Evolutionary conservation across 1,284 basidiomycete genomes (phyloP).

Genomic region (Austroboletus niveus): DNA sequence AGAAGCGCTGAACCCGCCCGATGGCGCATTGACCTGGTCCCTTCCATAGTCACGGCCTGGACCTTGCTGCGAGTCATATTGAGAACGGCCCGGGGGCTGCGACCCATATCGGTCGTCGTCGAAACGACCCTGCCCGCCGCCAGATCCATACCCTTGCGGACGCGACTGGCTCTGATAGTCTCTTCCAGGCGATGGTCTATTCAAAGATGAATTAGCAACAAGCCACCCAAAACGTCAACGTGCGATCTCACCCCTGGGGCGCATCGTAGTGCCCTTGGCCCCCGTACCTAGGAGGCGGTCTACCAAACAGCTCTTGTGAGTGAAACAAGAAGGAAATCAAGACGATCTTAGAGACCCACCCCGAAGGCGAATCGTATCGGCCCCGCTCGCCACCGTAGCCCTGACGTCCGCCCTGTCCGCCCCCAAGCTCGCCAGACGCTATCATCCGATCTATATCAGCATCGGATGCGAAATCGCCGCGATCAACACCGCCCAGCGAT

Average conservation of each 20-base stretch:
- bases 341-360: constrained; percentile 11
- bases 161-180: constrained; percentile 9
- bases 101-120: constrained; percentile 10
- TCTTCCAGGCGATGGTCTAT: constrained; percentile 17
- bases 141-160: constrained; percentile 6
- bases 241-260: constrained; percentile 16
- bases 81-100: constrained; percentile 9
- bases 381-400: neutral
- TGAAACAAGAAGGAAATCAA: neutral
- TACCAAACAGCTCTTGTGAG: neutral
- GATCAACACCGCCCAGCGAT: constrained; percentile 21
- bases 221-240: neutral
- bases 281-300: too few relatives aligned
- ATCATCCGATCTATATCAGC: constrained; percentile 26
- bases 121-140: constrained; percentile 2
- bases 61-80: constrained; percentile 9
- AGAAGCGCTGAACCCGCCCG: constrained; percentile 21
- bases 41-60: constrained; percentile 1
- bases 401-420: neutral
- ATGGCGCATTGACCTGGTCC: constrained; percentile 16
- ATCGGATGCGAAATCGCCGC: constrained; percentile 29
- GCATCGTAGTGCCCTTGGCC: constrained; percentile 19
- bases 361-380: constrained; percentile 15
- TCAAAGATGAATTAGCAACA: neutral
- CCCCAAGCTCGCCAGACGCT: constrained; percentile 10